phyloP scores from a whole-genome alignment of 495 filamentous ascomycete genomes.

The Neurospora tetrasperma region DNA sequence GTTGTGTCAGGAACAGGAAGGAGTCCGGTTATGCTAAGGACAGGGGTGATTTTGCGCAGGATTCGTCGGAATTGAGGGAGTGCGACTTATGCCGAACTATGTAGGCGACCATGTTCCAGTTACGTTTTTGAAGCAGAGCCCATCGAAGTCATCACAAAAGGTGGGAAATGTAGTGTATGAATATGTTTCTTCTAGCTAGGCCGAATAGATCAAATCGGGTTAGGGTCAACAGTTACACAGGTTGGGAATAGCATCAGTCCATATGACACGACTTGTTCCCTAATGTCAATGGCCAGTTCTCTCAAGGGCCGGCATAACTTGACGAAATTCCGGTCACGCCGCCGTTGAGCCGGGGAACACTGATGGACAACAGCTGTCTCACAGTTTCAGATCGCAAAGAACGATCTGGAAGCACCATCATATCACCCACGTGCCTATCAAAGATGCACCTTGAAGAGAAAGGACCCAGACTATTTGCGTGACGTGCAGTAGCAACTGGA shows the following conservation, averaged over 20 bases:
- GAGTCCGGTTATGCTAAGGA: background rate
- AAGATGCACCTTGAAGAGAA: background rate
- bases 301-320: background rate
- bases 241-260: background rate
- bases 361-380: background rate
- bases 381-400: background rate
- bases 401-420: background rate
- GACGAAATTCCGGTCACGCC: background rate
- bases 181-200: background rate
- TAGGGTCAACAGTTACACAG: background rate
- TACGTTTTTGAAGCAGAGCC: background rate
- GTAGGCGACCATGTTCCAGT: background rate
- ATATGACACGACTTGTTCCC: background rate
- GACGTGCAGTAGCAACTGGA: background rate
- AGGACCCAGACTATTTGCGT: background rate
- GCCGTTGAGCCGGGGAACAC: background rate
- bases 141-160: background rate
- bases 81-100: background rate
- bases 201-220: background rate
- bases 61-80: background rate
- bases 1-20: background rate
- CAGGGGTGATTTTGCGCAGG: background rate
- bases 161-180: background rate
- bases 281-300: background rate
- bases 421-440: background rate